A percentile compares a stretch with the other conserved stretches of the same genome.
phyloP scores from a whole-genome alignment of 768 basidiomycete species.

The Termitomyces titanicus region DNA sequence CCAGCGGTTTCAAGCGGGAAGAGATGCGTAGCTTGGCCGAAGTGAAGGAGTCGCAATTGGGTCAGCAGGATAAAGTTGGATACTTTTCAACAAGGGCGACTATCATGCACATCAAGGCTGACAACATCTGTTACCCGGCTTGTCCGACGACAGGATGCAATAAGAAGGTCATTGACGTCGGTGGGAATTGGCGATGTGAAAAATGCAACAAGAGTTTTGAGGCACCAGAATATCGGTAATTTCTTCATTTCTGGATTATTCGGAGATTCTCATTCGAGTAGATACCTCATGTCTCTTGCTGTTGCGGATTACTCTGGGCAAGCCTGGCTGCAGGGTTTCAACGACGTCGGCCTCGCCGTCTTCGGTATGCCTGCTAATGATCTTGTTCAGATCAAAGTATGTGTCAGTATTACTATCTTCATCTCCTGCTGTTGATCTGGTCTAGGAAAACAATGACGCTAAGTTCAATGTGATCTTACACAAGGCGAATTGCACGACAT shows the following conservation, averaged over 20 bases:
- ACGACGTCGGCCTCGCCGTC: constrained; percentile 78
- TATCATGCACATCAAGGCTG: constrained; percentile 81
- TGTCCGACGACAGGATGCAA: constrained; percentile 78
- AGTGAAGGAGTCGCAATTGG: constrained; percentile 74
- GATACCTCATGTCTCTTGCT: constrained; percentile 81
- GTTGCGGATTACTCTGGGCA: constrained; percentile 89
- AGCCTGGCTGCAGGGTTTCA: constrained; percentile 93
- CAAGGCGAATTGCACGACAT: constrained; percentile 64
- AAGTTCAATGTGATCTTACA: constrained; percentile 58
- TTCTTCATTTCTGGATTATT: background rate
- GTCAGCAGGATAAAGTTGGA: constrained; percentile 72
- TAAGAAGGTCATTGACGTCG: constrained; percentile 80
- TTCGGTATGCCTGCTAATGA: constrained; percentile 81
- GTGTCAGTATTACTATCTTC: background rate
- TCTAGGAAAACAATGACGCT: constrained; percentile 55
- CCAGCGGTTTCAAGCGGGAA: constrained; percentile 55
- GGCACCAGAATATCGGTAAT: constrained; percentile 78
- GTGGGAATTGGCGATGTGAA: constrained; percentile 86
- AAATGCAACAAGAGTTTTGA: constrained; percentile 77
- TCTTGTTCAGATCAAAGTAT: constrained; percentile 67
- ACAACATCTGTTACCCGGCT: constrained; percentile 84
- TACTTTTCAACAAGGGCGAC: constrained; percentile 81
- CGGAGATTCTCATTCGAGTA: constrained; percentile 18
- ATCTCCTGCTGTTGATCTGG: background rate
- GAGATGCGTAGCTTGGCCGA: constrained; percentile 74